These are phyloP conservation scores for Salvia rosmarinus DNA, from an alignment of 257 asterid genomes.

Conservation along the genomic window DNA sequence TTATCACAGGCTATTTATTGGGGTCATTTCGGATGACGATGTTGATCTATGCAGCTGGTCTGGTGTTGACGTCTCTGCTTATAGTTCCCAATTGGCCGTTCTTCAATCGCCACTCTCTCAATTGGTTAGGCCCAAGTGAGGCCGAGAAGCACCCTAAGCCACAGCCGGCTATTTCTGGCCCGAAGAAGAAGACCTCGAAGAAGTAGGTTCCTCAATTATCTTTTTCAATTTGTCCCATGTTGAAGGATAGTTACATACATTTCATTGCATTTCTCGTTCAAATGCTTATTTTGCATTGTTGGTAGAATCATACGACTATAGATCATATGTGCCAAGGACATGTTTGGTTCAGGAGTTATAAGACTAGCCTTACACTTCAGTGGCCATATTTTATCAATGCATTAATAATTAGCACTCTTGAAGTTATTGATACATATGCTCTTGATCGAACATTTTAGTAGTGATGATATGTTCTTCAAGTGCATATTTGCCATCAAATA, in stretches of 20 bases:
- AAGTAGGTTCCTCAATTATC: slow-evolving; percentile 44
- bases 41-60: slow-evolving; percentile 63
- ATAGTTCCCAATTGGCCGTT: slow-evolving; percentile 74
- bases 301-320: background rate
- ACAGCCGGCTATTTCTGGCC: slow-evolving; percentile 40
- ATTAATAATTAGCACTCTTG: background rate
- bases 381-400: background rate
- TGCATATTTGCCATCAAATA: too few relatives aligned
- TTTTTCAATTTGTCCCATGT: background rate
- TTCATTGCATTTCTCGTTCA: background rate
- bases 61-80: slow-evolving; percentile 58
- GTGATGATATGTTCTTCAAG: slow-evolving; percentile 12
- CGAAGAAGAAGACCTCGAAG: slow-evolving; percentile 61
- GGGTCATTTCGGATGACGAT: slow-evolving; percentile 74
- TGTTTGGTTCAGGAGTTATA: slow-evolving; percentile 1
- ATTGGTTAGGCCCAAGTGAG: slow-evolving; percentile 70
- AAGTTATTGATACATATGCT: background rate
- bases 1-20: slow-evolving; percentile 55
- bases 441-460: background rate
- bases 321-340: background rate
- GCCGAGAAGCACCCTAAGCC: slow-evolving; percentile 75
- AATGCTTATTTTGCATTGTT: background rate
- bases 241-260: slow-evolving; percentile 19
- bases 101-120: slow-evolving; percentile 67
- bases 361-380: background rate